Evolutionary conservation across 2,329 filamentous ascomycete species (phyloP), one percentile per base, ranked within the genome.

Genomic region (Sporothrix brasiliensis): DNA sequence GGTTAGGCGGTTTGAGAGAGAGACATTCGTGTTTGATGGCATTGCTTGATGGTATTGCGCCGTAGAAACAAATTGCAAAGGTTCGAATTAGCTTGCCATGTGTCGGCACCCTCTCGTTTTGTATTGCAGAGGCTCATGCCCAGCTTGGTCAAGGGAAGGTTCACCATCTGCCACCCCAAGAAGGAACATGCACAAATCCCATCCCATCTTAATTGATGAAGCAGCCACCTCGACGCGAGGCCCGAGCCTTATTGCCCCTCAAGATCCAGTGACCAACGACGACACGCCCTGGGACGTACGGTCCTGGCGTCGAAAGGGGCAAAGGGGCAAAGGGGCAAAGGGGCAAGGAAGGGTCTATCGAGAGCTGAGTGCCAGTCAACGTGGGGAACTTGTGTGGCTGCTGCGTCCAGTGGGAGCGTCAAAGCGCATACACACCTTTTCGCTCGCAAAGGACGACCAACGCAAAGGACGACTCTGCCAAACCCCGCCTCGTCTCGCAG

Each of bases 171-270:
- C 24, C 24, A 24, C 24, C 54, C 54, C 30, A 39, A 39, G 39
- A 16, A 58, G 27, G 54, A n/a, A 10, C 13, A n/a, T 16, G 27
- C 54, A 34, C 10, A 58, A 11, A 5, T 30, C 54, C 27, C 54
- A 58, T 58, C 54, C 54, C 27, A 58, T 58, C 54, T 58, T 58
- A 58, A 58, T 58, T 39, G 30, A 58, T 58, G 10, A 58, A 58
- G 54, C 54, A 58, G 54, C 54, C 54, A 58, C 27, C n/a, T 39
- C 27, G 6, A 19, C 27, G 19, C 54, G 24, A 11, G 27, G 54
- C 27, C 27, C 27, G 14, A n/a, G 30, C 27, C 54, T 58, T 30
- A 10, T 34, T 39, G 21, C 27, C 6, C 53, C 13, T 56, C 27
- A 56, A 4, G 34, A 34, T 27, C 53, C 16, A n/a, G 24, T 14